Evolutionary conservation across 2,329 filamentous ascomycete species (phyloP), one percentile per base, ranked within the genome.

Genomic region (Diaporthe citri): DNA sequence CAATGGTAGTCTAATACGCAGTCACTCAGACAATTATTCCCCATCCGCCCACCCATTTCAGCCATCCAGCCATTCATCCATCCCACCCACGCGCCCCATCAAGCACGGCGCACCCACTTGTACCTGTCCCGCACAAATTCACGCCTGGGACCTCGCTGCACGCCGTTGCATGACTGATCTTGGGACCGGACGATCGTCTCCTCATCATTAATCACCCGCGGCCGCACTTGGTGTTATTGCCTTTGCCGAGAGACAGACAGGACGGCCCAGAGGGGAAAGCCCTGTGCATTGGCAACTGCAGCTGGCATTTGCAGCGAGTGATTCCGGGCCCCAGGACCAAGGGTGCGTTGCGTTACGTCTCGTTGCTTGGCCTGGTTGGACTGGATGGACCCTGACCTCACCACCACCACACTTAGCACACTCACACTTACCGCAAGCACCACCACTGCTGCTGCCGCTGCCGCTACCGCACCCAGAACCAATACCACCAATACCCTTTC

Each of bases 161-260:
- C 48, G 48, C 22, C 34, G 64, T 52, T 69, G 34, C 64, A 55
- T 69, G 64, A 55, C 22, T 69, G 64, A 41, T 55, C 48, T 41
- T 69, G 48, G 48, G 64, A 31, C 64, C 64, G 20, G 64, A 69
- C 64, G 64, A 69, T 69, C 64, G 34, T 69, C 48, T 41, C 48
- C n/a, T 66, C 60, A 48, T 34, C 13, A 66, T 66, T 15, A 46
- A 46, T 64, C 59, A 48, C 60, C 60, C 41, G 60, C 25, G 60
- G 60, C 41, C 60, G 60, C 43, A 48, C 41, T 48, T 48, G 60
- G 5, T 55, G 34, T 69, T 52, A 41, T 55, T 69, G 31, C 62
- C 46, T 67, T 36, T 67, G 46, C 62, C 62, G 62, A 52, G 62
- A 52, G 62, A 52, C 62, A 48, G 12, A 62, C n/a, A 20, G 25